phyloP scores from a whole-genome alignment of 441 rosid genomes.

The Syzygium malaccense region DNA sequence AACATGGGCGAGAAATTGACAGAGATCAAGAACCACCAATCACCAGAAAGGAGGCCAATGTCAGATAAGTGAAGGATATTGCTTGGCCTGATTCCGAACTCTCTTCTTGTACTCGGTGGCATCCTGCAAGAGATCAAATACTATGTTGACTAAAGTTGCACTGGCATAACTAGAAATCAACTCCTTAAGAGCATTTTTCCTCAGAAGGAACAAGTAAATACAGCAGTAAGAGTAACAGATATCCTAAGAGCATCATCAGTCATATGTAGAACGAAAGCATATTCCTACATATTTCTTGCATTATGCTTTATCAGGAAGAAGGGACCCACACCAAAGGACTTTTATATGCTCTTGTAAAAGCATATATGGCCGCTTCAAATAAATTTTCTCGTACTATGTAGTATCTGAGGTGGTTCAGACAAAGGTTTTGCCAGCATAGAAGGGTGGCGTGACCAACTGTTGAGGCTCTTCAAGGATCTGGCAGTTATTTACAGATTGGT shows the following conservation, averaged over 20 bases:
- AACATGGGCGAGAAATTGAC: conserved; percentile 12
- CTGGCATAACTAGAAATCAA: neutral
- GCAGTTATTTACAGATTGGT: neutral
- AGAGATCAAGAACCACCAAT: neutral
- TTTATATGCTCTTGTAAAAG: neutral
- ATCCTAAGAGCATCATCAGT: neutral
- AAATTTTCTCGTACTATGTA: neutral
- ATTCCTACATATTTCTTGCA: neutral
- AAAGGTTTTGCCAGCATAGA: neutral
- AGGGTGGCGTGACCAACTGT: neutral
- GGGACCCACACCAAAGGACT: neutral
- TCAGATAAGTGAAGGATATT: conserved; percentile 68
- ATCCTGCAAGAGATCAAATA: conserved; percentile 42
- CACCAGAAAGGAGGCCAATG: neutral
- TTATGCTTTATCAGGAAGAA: neutral
- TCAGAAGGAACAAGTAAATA: neutral
- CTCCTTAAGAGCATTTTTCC: neutral
- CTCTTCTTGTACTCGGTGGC: conserved; percentile 76
- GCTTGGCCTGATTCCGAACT: conserved; percentile 85
- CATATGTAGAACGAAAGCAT: neutral
- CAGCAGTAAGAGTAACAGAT: neutral
- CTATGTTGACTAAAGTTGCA: neutral
- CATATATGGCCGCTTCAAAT: neutral
- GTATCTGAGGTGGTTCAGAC: neutral
- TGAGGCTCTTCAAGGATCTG: neutral